These are phyloP conservation scores for Tephrocybe sp. DNA, from an alignment of 768 basidiomycete species.

Conservation along the genomic window DNA sequence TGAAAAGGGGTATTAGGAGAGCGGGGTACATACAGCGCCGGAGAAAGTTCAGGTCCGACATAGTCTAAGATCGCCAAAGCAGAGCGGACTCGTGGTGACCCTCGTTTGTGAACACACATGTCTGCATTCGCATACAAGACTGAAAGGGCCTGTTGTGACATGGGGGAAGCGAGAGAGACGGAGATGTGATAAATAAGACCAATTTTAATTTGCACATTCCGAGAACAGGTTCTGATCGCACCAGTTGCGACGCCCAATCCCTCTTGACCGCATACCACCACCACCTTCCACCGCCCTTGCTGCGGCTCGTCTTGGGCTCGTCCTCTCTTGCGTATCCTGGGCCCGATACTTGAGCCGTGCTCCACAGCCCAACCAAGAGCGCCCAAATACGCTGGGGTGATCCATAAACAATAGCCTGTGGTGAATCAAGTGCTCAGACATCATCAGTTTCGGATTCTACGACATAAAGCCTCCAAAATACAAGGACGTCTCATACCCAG, in stretches of 20 bases:
- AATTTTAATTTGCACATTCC: conserved; percentile 19
- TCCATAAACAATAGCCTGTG: conserved; percentile 15
- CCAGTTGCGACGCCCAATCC: conserved; percentile 17
- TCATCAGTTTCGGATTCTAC: conserved; percentile 20
- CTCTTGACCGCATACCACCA: conserved; percentile 21
- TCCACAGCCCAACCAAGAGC: background rate
- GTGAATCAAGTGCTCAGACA: conserved; percentile 23
- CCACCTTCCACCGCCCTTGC: conserved; percentile 12
- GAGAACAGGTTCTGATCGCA: conserved; percentile 23
- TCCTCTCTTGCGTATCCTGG: background rate
- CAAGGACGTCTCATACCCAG: conserved; percentile 12
- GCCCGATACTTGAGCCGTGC: background rate
- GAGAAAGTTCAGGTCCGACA: conserved; percentile 4
- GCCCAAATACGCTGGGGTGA: conserved; percentile 2
- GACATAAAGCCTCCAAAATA: conserved; percentile 16
- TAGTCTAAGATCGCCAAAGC: background rate
- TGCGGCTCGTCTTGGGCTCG: background rate
- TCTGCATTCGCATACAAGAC: background rate
- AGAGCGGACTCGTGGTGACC: background rate
- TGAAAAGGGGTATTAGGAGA: too few species aligned
- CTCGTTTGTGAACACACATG: background rate
- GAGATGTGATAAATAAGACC: conserved; percentile 33
- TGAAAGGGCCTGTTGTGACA: background rate
- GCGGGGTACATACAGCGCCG: background rate
- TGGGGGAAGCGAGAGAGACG: conserved; percentile 27